Evolutionary conservation across 768 basidiomycete genomes (phyloP).

Genomic region (Vararia minispora): DNA sequence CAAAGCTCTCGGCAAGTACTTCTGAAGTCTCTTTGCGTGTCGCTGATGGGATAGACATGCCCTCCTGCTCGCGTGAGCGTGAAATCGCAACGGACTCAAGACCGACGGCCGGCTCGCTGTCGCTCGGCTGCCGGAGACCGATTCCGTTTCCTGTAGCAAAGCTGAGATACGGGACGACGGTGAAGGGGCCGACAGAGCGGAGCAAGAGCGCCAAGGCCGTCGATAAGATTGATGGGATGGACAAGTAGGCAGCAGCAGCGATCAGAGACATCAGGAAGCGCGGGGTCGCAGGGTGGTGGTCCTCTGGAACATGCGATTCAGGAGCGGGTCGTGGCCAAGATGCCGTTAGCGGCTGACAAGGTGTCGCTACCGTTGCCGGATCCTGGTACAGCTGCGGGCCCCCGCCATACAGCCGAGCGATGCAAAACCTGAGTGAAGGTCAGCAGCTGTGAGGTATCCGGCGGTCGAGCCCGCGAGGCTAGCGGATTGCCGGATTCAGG

Average conservation of each 20-base stretch:
- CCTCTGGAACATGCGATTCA: constrained; percentile 27
- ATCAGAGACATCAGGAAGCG: constrained; percentile 78
- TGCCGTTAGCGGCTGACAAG: constrained; percentile 59
- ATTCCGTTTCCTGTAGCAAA: constrained; percentile 74
- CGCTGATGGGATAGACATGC: constrained; percentile 2
- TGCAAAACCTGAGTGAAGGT: constrained; percentile 50
- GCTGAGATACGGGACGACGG: constrained; percentile 62
- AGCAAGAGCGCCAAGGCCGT: constrained; percentile 66
- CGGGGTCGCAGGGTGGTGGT: constrained; percentile 67
- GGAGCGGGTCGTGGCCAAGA: constrained; percentile 30
- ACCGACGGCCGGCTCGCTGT: constrained; percentile 54
- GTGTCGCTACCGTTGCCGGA: constrained; percentile 50
- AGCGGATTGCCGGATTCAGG: neutral
- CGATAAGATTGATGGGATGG: constrained; percentile 64
- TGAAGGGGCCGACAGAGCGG: constrained; percentile 67
- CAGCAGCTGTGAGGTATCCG: constrained; percentile 1
- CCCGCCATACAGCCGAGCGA: constrained; percentile 80
- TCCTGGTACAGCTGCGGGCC: constrained; percentile 67
- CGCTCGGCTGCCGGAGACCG: constrained; percentile 27
- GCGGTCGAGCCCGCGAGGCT: no score
- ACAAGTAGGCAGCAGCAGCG: constrained; percentile 79
- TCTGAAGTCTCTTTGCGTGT: constrained; percentile 26
- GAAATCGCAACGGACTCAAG: constrained; percentile 49
- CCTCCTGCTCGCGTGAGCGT: neutral
- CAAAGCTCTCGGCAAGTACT: constrained; percentile 3